Conservation (phyloP, 2,329 filamentous ascomycete genomes). For the Ustulina deusta region DNA sequence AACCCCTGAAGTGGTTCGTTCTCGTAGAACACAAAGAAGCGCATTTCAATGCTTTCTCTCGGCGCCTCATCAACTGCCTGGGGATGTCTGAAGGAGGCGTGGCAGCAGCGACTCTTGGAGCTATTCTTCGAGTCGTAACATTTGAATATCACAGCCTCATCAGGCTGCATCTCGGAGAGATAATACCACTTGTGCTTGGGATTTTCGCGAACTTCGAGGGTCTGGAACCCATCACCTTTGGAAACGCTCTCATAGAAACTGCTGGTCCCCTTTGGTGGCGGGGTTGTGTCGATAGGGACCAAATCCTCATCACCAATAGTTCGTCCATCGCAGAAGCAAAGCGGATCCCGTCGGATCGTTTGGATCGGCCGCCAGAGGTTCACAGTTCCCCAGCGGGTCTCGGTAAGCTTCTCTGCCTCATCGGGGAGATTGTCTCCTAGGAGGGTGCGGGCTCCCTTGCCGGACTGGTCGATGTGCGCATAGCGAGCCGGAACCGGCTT, state of each 20-base stretch:
- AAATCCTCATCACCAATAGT: slow-evolving; percentile 34
- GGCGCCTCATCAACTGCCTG: slow-evolving; percentile 11
- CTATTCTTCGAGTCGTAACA: slow-evolving; percentile 34
- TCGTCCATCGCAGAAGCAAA: slow-evolving; percentile 32
- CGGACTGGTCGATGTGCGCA: slow-evolving; percentile 36
- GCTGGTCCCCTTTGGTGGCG: slow-evolving; percentile 28
- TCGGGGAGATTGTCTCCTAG: slow-evolving; percentile 22
- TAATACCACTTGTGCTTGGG: slow-evolving; percentile 37
- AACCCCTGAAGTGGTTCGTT: slow-evolving; percentile 26
- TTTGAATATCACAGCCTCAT: slow-evolving; percentile 35
- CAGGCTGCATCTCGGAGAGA: slow-evolving; percentile 31
- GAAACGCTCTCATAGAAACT: slow-evolving; percentile 30
- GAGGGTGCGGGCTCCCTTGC: slow-evolving; percentile 30
- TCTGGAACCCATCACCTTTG: slow-evolving; percentile 32
- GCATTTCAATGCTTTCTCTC: slow-evolving; percentile 38
- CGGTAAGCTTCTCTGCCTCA: slow-evolving; percentile 31
- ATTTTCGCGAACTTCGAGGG: slow-evolving; percentile 28
- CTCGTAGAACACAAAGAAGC: slow-evolving; percentile 39
- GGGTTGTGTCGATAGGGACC: slow-evolving; percentile 21
- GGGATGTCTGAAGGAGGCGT: slow-evolving; percentile 27
- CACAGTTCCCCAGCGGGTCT: slow-evolving; percentile 35
- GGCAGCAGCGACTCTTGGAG: slow-evolving; percentile 34
- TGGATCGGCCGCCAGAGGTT: slow-evolving; percentile 36
- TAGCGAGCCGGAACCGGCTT: slow-evolving; percentile 30
- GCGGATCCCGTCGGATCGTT: slow-evolving; percentile 31